phyloP scores from a whole-genome alignment of 169 alveolate species.

The Besnoitia besnoiti region DNA sequence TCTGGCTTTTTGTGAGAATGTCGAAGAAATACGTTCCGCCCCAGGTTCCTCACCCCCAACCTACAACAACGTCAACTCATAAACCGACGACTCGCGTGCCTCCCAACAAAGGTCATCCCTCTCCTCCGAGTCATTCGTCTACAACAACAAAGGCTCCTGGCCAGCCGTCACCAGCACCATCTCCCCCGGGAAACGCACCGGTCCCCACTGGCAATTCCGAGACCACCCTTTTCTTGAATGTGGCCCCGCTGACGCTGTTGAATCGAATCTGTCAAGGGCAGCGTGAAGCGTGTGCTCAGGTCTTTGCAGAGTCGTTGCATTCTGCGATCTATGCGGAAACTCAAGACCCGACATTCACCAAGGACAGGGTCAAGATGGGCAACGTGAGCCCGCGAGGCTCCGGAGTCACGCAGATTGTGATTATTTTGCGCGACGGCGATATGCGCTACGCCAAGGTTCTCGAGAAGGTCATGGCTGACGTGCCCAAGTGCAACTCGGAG shows the following conservation, averaged over 20 bases:
- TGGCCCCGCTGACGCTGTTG: slow-evolving; percentile 1
- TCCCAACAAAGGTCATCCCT: neutral
- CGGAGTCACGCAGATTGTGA: neutral
- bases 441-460: neutral
- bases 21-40: neutral
- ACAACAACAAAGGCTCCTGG: neutral
- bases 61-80: neutral
- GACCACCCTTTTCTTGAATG: neutral
- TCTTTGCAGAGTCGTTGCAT: neutral
- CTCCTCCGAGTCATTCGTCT: neutral
- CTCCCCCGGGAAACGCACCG: neutral
- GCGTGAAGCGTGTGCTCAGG: slow-evolving; percentile 18
- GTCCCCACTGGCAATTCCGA: neutral
- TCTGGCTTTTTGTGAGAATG: neutral
- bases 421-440: neutral
- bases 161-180: neutral
- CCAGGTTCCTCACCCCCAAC: too few relatives aligned
- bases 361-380: neutral
- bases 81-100: neutral
- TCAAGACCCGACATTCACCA: neutral
- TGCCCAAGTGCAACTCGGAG: neutral
- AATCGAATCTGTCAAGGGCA: slow-evolving; percentile 17
- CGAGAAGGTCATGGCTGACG: neutral
- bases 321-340: neutral
- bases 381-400: neutral